Conservation (phyloP, 169 alveolate genomes). For the Plasmodium vivax region DNA sequence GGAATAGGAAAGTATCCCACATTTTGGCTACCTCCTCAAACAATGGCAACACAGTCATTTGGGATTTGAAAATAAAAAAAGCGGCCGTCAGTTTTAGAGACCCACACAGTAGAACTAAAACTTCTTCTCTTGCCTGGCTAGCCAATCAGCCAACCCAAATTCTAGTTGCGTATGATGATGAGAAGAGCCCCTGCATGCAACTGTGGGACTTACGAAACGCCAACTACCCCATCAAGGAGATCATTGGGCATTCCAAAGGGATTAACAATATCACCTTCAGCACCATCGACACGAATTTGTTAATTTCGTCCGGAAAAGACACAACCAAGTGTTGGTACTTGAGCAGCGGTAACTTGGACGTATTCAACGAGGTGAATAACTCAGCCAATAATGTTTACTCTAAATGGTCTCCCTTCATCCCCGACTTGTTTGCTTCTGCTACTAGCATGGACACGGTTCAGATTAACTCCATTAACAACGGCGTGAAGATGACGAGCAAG, state of each 20-base stretch:
- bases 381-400: constrained; percentile 64
- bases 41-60: constrained; percentile 84
- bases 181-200: constrained; percentile 88
- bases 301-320: constrained; percentile 87
- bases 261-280: constrained; percentile 84
- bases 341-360: constrained; percentile 73
- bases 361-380: constrained; percentile 52
- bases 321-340: constrained; percentile 86
- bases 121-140: constrained; percentile 87
- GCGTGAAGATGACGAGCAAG: constrained; percentile 74
- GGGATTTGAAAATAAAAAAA: constrained; percentile 89
- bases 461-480: constrained; percentile 75
- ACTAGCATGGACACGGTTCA: constrained; percentile 79
- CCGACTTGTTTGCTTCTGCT: constrained; percentile 79
- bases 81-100: constrained; percentile 89
- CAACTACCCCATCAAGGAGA: constrained; percentile 87
- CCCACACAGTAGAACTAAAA: constrained; percentile 86
- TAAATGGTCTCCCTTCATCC: constrained; percentile 81
- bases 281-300: constrained; percentile 83
- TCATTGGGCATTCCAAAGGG: constrained; percentile 86
- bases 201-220: constrained; percentile 90
- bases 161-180: constrained; percentile 87
- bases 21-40: constrained; percentile 88
- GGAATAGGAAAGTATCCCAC: constrained; percentile 88
- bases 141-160: constrained; percentile 89